A percentile compares a stretch with the other conserved stretches of the same genome.
phyloP scores from a whole-genome alignment of 2,329 filamentous ascomycete genomes.

The Hymenoscyphus linearis region DNA sequence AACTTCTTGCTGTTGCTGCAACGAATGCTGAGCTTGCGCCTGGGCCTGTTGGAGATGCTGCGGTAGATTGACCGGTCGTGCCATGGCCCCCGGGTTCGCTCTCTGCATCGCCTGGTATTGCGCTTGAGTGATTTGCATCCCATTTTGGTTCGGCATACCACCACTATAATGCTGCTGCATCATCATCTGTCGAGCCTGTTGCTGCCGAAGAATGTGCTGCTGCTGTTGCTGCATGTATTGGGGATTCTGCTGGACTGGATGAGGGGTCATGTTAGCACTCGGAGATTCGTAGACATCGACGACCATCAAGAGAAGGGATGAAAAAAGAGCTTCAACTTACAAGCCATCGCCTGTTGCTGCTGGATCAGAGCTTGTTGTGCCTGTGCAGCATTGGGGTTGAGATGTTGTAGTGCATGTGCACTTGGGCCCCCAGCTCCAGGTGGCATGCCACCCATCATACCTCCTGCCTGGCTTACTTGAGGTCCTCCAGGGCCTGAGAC shows the following conservation, averaged over 20 bases:
- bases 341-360: slow-evolving; percentile 23
- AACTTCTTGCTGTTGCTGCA: slow-evolving; percentile 37
- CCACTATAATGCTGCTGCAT: slow-evolving; percentile 50
- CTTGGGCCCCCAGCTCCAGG: slow-evolving; percentile 54
- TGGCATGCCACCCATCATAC: slow-evolving; percentile 73
- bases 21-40: slow-evolving; percentile 33
- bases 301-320: neutral
- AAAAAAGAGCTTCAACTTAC: slow-evolving; percentile 18
- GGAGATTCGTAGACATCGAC: neutral
- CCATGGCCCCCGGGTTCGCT: slow-evolving; percentile 33
- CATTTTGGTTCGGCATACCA: slow-evolving; percentile 50
- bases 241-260: slow-evolving; percentile 28
- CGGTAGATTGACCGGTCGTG: slow-evolving; percentile 41
- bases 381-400: slow-evolving; percentile 45
- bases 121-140: slow-evolving; percentile 46
- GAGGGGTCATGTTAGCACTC: slow-evolving; percentile 18
- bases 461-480: slow-evolving; percentile 63
- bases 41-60: slow-evolving; percentile 40
- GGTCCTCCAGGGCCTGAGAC: slow-evolving; percentile 65
- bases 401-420: slow-evolving; percentile 66
- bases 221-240: slow-evolving; percentile 42
- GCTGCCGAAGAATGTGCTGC: slow-evolving; percentile 48
- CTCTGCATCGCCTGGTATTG: slow-evolving; percentile 49
- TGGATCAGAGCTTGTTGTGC: slow-evolving; percentile 37
- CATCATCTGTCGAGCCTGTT: slow-evolving; percentile 44